These are phyloP conservation scores for Trichothecium roseum DNA, from an alignment of 2,329 filamentous ascomycete genomes.

Conservation along the genomic window DNA sequence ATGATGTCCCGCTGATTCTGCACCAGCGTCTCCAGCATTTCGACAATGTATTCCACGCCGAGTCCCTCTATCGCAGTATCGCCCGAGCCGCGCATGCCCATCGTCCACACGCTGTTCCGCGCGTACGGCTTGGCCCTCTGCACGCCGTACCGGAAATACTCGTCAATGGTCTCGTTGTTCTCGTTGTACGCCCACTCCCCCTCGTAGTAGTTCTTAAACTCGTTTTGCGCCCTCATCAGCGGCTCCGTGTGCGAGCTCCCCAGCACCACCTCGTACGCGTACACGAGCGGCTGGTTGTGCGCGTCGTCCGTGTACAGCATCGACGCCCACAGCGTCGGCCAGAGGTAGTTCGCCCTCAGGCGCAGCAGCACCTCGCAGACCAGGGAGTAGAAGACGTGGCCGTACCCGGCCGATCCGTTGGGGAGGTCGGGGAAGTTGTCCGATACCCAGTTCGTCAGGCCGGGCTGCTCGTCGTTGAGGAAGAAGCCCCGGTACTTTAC, in stretches of 20 bases:
- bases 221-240: constrained; percentile 51
- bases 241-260: constrained; percentile 67
- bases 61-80: constrained; percentile 39
- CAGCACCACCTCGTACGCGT: constrained; percentile 66
- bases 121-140: constrained; percentile 55
- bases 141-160: constrained; percentile 59
- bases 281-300: constrained; percentile 56
- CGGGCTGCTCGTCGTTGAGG: constrained; percentile 60
- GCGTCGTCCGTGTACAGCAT: constrained; percentile 66
- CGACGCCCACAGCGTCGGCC: constrained; percentile 61
- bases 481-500: constrained; percentile 62
- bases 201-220: constrained; percentile 41
- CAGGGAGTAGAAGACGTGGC: constrained; percentile 53
- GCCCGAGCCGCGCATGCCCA: constrained; percentile 60
- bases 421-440: constrained; percentile 7
- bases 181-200: constrained; percentile 59
- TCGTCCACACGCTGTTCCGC: constrained; percentile 53
- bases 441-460: constrained; percentile 53
- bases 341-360: constrained; percentile 63
- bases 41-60: constrained; percentile 4
- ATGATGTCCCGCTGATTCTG: constrained; percentile 49
- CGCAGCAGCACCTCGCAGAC: constrained; percentile 64
- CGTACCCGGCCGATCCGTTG: constrained; percentile 37
- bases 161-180: constrained; percentile 57
- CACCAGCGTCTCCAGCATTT: constrained; percentile 45